Base-by-base conservation (phyloP, 768 basidiomycete genomes). In the Leccinum rimulosum region DNA sequence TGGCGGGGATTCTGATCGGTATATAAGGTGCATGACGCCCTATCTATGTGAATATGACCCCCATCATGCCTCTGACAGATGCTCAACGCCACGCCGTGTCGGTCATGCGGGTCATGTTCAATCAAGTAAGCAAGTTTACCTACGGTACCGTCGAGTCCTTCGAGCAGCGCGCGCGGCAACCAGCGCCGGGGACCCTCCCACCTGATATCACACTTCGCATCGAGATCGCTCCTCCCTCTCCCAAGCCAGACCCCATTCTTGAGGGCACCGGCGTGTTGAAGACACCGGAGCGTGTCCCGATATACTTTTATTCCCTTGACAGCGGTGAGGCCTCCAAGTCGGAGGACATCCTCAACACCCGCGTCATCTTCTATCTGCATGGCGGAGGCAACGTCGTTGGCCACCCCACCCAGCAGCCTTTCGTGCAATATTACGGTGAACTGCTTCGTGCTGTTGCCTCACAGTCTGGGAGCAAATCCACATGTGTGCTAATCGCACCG, bases 291-390 rank as follows among this genome's bases (percentile, higher is more conserved):
- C 60, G 52, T 15, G 65, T 67, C 15, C 68, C 68, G 1, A 1
- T 71, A 33, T 70, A 56, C n/a, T 70, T 68, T 27, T 72, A 45
- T 3, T 1, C 60, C 38, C 60, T 63, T 38, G 11, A 14, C 27
- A n/a, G 17, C 30, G 40, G 56, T 12, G 2, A 1, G 3, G 6
- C 30, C 6, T 15, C 40, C 7, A 9, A 40, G 40, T 40, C 33
- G 7, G 35, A 36, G 6, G 36, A 58, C 0, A 38, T 25, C 3
- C 31, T 52, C 0, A 36, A 68, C 17, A 59, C 58, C 11, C 59
- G 27, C n/a, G 62, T 68, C 53, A 55, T 72, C 38, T 61, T 71
- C 54, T 63, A 58, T 47, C 49, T 70, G 22, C 69, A 72, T 15
- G 68, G 70, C 4, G 69, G 69, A 14, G 69, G 54, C 1, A 59